phyloP scores from a whole-genome alignment of 1,139 yeast genomes.

The Yamadazyma taylorii region DNA sequence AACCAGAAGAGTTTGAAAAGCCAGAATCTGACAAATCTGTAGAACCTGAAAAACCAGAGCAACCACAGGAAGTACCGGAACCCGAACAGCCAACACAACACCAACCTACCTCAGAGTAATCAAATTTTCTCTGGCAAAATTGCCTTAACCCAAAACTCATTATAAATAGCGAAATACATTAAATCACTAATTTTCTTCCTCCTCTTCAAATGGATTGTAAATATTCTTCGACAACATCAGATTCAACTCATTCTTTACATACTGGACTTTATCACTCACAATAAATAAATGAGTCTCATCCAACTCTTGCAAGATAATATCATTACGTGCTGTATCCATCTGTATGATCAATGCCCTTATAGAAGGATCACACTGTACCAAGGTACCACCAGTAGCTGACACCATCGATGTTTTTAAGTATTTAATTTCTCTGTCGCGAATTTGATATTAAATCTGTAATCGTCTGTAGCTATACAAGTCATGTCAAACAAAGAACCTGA shows the following conservation, averaged over 20 bases:
- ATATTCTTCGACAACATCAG: constrained; percentile 75
- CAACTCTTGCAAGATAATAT: constrained; percentile 77
- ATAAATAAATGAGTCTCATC: constrained; percentile 89
- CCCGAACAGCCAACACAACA: neutral
- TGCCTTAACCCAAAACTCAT: too few relatives aligned
- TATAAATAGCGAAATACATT: too few relatives aligned
- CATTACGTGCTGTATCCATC: constrained; percentile 71
- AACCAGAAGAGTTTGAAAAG: neutral
- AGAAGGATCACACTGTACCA: constrained; percentile 79
- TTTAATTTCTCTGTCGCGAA: too few relatives aligned
- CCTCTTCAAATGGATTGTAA: constrained; percentile 81
- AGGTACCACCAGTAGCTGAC: constrained; percentile 46
- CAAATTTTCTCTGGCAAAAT: too few relatives aligned
- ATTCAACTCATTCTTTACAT: constrained; percentile 75
- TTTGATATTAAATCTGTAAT: too few relatives aligned
- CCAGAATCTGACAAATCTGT: neutral
- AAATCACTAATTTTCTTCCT: constrained; percentile 24
- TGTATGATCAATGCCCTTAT: constrained; percentile 81
- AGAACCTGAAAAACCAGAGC: neutral
- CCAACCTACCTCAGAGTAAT: too few relatives aligned
- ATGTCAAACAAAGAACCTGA: too few relatives aligned
- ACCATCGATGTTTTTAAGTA: constrained; percentile 42
- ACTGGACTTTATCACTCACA: constrained; percentile 71
- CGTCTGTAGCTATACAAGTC: too few relatives aligned
- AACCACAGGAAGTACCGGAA: neutral